A percentile compares a stretch with the other conserved stretches of the same genome.
Evolutionary conservation across 345 rosid species (phyloP).

Genomic region (Citrus unshiu): DNA sequence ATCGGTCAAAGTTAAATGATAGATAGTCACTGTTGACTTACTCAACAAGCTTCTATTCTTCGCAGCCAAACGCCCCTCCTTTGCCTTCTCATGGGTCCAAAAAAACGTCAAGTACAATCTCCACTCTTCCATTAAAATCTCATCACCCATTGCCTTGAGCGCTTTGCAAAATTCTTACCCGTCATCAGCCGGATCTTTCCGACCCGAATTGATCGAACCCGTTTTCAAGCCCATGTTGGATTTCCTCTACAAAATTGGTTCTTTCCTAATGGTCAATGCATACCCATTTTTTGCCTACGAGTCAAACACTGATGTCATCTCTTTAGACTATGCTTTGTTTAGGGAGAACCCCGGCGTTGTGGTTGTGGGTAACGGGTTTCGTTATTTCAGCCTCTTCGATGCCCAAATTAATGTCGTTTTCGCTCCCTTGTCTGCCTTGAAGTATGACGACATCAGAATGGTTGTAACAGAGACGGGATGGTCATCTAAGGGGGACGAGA

Average conservation of each 20-base stretch:
- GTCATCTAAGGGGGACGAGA: conserved; percentile 85
- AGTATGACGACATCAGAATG: conserved; percentile 63
- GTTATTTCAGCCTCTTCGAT: conserved; percentile 79
- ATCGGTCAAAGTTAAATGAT: no score
- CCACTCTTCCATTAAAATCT: conserved; percentile 62
- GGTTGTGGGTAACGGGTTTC: conserved; percentile 69
- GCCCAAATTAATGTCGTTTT: conserved; percentile 96
- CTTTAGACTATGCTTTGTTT: conserved; percentile 82
- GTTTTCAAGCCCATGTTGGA: conserved; percentile 76
- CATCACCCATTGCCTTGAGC: conserved; percentile 81
- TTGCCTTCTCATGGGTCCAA: conserved; percentile 66
- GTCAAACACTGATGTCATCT: conserved; percentile 83
- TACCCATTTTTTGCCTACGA: conserved; percentile 95
- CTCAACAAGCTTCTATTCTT: conserved; percentile 66
- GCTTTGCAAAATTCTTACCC: conserved; percentile 85
- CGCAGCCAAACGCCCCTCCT: conserved; percentile 52
- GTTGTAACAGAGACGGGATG: conserved; percentile 92
- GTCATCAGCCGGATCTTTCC: conserved; percentile 85
- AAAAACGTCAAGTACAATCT: conserved; percentile 53
- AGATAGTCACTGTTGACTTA: conserved; percentile 67
- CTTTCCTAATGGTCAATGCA: conserved; percentile 82
- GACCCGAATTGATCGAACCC: conserved; percentile 58
- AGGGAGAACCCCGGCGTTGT: conserved; percentile 87
- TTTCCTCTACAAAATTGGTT: conserved; percentile 83
- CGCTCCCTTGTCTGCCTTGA: conserved; percentile 48